A percentile compares a stretch with the other conserved stretches of the same genome.
Conservation (phyloP, 2,329 filamentous ascomycete genomes). For the Monilinia vaccinii-corymbosi region DNA sequence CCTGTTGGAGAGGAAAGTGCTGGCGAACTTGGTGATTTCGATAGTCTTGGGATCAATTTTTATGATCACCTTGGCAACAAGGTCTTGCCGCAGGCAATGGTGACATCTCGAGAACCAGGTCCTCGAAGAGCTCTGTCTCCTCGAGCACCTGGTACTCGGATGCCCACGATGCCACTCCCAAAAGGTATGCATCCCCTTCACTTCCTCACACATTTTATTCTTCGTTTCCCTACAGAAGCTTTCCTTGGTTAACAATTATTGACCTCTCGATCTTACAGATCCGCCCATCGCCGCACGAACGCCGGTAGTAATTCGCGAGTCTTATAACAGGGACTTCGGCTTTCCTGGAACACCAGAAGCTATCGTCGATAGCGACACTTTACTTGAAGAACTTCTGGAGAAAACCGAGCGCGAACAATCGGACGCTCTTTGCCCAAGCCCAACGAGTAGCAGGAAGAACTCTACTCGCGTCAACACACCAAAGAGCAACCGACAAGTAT, state of each 20-base stretch:
- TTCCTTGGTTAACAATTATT: background rate
- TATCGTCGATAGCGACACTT: background rate
- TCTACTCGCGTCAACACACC: slow-evolving; percentile 1
- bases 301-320: background rate
- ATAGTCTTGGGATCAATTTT: slow-evolving; percentile 14
- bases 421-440: slow-evolving; percentile 15
- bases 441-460: slow-evolving; percentile 4
- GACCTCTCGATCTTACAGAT: background rate
- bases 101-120: background rate
- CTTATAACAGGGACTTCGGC: background rate
- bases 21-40: background rate
- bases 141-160: slow-evolving; percentile 1
- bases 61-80: slow-evolving; percentile 11
- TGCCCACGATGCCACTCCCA: background rate
- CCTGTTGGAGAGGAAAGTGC: background rate
- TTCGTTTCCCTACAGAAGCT: background rate
- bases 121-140: background rate
- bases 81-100: background rate
- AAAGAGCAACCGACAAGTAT: background rate
- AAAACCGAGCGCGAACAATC: slow-evolving; percentile 22
- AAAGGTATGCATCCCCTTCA: background rate
- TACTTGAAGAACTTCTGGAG: slow-evolving; percentile 22
- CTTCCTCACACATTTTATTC: background rate
- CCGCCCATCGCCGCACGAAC: background rate
- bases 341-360: background rate